Conservation (phyloP, 208 protist genomes). For the Acanthamoeba polyphaga region DNA sequence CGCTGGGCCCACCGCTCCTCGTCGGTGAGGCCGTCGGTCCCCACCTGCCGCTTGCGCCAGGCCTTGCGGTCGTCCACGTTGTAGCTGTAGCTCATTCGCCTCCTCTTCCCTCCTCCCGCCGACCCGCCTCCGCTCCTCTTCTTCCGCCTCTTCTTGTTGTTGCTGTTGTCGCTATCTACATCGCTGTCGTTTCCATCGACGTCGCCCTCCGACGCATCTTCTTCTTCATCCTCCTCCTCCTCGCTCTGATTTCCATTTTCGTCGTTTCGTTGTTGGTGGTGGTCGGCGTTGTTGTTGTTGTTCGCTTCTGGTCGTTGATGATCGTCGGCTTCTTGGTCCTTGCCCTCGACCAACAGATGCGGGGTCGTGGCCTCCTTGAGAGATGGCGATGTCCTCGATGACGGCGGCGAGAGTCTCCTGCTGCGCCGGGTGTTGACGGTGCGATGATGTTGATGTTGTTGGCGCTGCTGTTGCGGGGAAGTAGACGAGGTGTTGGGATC, state of each 20-base stretch:
- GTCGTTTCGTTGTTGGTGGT: neutral
- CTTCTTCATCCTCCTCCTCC: neutral
- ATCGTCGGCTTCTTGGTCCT: slow-evolving; percentile 12
- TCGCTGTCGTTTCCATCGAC: neutral
- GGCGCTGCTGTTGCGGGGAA: neutral
- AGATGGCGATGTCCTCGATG: neutral
- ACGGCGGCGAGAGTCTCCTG: neutral
- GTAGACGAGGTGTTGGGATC: neutral
- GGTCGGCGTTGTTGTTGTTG: neutral
- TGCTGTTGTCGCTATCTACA: neutral
- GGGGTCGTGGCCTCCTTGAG: neutral
- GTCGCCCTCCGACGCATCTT: neutral
- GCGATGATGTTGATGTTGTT: neutral
- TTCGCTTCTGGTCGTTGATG: neutral
- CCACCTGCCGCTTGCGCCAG: slow-evolving; percentile 61
- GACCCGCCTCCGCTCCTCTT: neutral
- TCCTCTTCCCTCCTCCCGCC: neutral
- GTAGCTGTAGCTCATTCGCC: slow-evolving; percentile 44
- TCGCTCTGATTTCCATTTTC: neutral
- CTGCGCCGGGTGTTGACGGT: neutral
- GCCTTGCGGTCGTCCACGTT: slow-evolving; percentile 46
- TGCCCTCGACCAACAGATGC: neutral
- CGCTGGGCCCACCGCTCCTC: slow-evolving; percentile 32
- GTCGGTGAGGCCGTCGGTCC: slow-evolving; percentile 41
- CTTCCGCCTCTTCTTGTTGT: neutral